These are phyloP conservation scores for Aureobasidium sp. DNA, from an alignment of 2,329 filamentous ascomycete genomes.

Conservation along the genomic window DNA sequence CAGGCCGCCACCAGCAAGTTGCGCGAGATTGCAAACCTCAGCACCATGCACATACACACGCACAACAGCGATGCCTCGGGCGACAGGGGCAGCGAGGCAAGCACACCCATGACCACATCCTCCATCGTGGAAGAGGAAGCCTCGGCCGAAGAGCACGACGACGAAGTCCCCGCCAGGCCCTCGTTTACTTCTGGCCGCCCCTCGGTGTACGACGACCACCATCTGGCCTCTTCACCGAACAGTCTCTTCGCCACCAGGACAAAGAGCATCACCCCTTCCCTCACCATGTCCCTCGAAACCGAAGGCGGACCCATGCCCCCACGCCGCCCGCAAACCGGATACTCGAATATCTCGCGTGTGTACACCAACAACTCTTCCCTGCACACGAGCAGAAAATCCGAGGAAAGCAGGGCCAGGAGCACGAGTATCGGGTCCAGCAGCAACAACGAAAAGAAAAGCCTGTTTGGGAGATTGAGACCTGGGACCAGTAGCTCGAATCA, in stretches of 20 bases:
- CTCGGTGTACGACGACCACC: not conserved
- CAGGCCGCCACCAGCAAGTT: slow-evolving; percentile 64
- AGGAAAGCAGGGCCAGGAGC: not conserved
- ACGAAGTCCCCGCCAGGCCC: not conserved
- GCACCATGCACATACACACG: slow-evolving; percentile 45
- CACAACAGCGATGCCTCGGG: not conserved
- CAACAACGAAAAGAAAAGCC: not conserved
- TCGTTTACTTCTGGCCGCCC: slow-evolving; percentile 9
- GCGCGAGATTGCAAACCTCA: slow-evolving; percentile 74
- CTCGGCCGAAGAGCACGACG: not conserved
- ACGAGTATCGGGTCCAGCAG: not conserved
- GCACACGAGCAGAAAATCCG: not conserved
- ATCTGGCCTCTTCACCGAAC: not conserved
- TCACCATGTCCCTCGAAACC: not conserved
- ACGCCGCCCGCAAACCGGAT: not conserved
- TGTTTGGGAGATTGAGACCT: not conserved
- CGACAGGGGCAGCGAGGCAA: not conserved
- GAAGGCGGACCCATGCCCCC: not conserved
- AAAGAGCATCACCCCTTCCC: not conserved
- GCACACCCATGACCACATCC: slow-evolving; percentile 1
- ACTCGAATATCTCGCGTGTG: not conserved
- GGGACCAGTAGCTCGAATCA: not conserved
- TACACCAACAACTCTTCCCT: not conserved
- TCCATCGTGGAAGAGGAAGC: slow-evolving; percentile 4
- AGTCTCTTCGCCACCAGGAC: not conserved